Evolutionary conservation across 78 protist genomes (phyloP).

Genomic region (Tieghemostelium lacteum): DNA sequence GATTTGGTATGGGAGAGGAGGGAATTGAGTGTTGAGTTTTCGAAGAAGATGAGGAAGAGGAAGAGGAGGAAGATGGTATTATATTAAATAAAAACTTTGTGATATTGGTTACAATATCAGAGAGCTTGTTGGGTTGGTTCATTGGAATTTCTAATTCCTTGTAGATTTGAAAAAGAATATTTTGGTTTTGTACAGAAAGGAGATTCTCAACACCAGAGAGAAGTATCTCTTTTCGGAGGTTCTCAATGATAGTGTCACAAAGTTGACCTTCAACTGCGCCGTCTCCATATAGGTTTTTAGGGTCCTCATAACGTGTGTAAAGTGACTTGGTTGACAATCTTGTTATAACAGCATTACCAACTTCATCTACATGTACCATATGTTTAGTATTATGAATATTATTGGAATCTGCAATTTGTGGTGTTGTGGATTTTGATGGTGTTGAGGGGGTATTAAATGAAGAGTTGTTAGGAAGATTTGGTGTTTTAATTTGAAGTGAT

Average conservation of each 20-base stretch:
- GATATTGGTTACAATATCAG: background rate
- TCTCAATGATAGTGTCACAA: background rate
- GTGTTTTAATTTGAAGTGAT: background rate
- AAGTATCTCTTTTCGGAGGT: conserved; percentile 2
- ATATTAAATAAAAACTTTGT: background rate
- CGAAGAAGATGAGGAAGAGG: too few species aligned
- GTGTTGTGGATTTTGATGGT: background rate
- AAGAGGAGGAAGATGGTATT: too few species aligned
- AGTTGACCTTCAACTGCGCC: conserved; percentile 2
- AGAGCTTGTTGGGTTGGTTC: background rate
- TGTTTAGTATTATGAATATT: background rate
- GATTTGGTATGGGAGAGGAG: background rate
- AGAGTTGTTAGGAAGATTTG: background rate
- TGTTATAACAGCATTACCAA: conserved; percentile 19
- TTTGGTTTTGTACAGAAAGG: background rate
- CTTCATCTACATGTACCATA: background rate
- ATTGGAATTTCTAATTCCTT: background rate
- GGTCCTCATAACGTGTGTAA: background rate
- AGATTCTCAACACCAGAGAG: conserved; percentile 16
- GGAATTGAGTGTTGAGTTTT: background rate
- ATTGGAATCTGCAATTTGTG: background rate
- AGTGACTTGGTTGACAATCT: conserved; percentile 26
- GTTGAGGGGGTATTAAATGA: background rate
- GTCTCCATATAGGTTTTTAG: conserved; percentile 13
- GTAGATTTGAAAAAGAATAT: background rate